Evolutionary conservation across 352 stramenopile species (phyloP).

Genomic region (Pythium utonaiense): DNA sequence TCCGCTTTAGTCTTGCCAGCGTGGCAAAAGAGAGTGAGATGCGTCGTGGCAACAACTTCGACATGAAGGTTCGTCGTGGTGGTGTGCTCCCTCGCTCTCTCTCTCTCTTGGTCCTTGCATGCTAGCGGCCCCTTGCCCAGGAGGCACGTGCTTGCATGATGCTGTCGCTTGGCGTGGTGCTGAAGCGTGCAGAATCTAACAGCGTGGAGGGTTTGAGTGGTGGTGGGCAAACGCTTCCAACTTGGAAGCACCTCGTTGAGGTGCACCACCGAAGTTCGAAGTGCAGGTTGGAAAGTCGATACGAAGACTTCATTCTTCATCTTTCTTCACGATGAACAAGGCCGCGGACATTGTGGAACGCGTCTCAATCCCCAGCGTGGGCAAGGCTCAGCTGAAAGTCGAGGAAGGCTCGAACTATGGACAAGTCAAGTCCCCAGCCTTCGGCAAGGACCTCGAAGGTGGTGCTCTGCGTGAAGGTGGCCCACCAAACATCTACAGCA

Average conservation of each 20-base stretch:
- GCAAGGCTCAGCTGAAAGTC: slow-evolving; percentile 20
- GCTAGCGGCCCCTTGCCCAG: too few species aligned
- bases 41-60: not conserved
- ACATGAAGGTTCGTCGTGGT: too few species aligned
- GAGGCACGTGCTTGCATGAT: not conserved
- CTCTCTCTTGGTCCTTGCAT: not conserved
- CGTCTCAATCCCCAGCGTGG: slow-evolving; percentile 12
- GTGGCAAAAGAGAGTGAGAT: not conserved
- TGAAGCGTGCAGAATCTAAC: not conserved
- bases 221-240: not conserved
- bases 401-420: slow-evolving; percentile 13
- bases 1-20: not conserved
- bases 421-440: slow-evolving; percentile 12
- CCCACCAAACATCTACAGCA: slow-evolving; percentile 34
- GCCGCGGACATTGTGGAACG: slow-evolving; percentile 23
- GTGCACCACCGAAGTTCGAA: not conserved
- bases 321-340: slow-evolving; percentile 26
- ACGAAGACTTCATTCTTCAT: slow-evolving; percentile 13
- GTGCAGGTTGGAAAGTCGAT: slow-evolving; percentile 15
- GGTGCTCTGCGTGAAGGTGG: slow-evolving; percentile 37
- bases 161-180: not conserved
- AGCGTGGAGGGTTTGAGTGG: not conserved
- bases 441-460: slow-evolving; percentile 24
- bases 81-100: too few species aligned
- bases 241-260: not conserved